phyloP scores from a whole-genome alignment of 192 early-diverging fungal species.

The Backusella sp. region DNA sequence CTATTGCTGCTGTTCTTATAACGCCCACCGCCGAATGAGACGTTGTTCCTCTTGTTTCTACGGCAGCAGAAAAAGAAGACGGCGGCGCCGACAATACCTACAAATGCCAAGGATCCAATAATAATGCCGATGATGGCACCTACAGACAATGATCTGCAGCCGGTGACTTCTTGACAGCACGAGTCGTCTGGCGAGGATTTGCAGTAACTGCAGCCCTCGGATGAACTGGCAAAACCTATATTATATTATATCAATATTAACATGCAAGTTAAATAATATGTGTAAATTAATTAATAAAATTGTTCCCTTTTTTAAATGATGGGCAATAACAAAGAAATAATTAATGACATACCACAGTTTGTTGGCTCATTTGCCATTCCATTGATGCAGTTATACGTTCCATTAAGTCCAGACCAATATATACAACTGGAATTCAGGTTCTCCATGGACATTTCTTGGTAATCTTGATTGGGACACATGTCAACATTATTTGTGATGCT shows the following conservation, averaged over 20 bases:
- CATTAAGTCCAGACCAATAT: slow-evolving; percentile 35
- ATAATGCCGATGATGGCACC: slow-evolving; percentile 34
- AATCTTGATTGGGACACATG: slow-evolving; percentile 17
- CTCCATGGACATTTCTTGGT: neutral
- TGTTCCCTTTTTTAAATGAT: neutral
- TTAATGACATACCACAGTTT: slow-evolving; percentile 32
- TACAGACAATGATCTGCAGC: slow-evolving; percentile 15
- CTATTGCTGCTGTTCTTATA: neutral
- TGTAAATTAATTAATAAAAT: slow-evolving; percentile 7
- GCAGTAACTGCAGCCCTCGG: slow-evolving; percentile 23
- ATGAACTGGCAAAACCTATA: neutral
- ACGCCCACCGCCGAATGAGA: neutral
- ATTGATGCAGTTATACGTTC: slow-evolving; percentile 26
- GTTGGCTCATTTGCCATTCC: slow-evolving; percentile 34
- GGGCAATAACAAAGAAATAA: neutral
- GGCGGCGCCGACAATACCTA: neutral
- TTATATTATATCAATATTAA: neutral
- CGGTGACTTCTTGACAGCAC: slow-evolving; percentile 24
- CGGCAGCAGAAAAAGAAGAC: slow-evolving; percentile 5
- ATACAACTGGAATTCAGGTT: slow-evolving; percentile 15
- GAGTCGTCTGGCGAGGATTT: slow-evolving; percentile 11
- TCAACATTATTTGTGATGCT: slow-evolving; percentile 13
- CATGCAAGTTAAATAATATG: neutral
- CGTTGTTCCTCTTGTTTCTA: neutral
- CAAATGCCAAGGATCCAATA: slow-evolving; percentile 17